Conservation (phyloP, 805 yeast genomes). For the Cyberlindnera galapagoensis region DNA sequence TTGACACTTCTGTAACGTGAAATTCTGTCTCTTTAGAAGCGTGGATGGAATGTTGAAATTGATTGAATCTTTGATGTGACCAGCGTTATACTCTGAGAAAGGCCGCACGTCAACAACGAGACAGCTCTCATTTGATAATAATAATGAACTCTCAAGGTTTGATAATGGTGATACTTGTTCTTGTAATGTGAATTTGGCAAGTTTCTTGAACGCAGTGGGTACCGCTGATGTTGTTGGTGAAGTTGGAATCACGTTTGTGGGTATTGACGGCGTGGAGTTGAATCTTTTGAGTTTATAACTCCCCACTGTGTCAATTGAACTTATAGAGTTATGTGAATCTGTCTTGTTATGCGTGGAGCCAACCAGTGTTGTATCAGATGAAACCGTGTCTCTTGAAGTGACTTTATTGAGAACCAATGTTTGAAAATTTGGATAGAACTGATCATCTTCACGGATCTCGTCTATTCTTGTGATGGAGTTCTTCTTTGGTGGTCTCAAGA, state of each 20-base stretch:
- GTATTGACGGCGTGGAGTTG: slow-evolving; percentile 16
- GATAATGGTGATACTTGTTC: slow-evolving; percentile 7
- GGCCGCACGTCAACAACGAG: slow-evolving; percentile 77
- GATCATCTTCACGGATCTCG: slow-evolving; percentile 1
- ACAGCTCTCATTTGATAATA: slow-evolving; percentile 17
- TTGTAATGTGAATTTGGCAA: slow-evolving; percentile 14
- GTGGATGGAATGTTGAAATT: slow-evolving; percentile 91
- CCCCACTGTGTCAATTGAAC: slow-evolving; percentile 15
- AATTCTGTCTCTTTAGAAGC: slow-evolving; percentile 66
- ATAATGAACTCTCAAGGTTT: slow-evolving; percentile 6
- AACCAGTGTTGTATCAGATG: slow-evolving; percentile 8
- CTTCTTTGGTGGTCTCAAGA: neutral
- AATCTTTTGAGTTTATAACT: slow-evolving; percentile 14
- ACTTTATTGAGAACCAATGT: slow-evolving; percentile 3
- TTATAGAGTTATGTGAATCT: slow-evolving; percentile 15
- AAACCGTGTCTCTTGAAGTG: slow-evolving; percentile 10
- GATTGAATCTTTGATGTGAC: slow-evolving; percentile 54
- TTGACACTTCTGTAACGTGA: slow-evolving; percentile 55
- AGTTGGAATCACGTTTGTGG: slow-evolving; percentile 4
- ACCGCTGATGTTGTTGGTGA: slow-evolving; percentile 5
- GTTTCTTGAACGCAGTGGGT: slow-evolving; percentile 8
- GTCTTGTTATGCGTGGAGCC: slow-evolving; percentile 14
- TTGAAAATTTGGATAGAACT: slow-evolving; percentile 2
- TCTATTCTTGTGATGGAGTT: neutral
- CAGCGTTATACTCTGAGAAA: slow-evolving; percentile 59